Evolutionary conservation across 306 rosid species (phyloP).

Genomic region (Citrullus mucosospermus): DNA sequence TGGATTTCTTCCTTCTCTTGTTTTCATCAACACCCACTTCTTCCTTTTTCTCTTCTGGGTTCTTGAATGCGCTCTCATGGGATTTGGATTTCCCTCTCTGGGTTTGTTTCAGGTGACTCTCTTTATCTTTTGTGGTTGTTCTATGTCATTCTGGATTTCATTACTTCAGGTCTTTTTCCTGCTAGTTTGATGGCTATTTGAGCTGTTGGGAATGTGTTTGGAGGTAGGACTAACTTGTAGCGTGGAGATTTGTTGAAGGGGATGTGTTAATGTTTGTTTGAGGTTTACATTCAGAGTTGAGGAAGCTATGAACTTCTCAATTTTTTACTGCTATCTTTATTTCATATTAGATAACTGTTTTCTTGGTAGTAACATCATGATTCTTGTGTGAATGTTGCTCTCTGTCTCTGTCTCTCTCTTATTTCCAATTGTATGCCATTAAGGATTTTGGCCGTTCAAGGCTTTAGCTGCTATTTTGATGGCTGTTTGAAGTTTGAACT

Average conservation of each 20-base stretch:
- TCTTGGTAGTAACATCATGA: background rate
- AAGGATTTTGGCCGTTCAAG: background rate
- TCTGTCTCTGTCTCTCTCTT: background rate
- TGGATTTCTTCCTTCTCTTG: background rate
- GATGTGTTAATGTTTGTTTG: too few species aligned
- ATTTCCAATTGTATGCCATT: background rate
- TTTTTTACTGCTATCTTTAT: background rate
- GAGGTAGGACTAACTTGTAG: too few species aligned
- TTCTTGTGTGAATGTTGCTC: background rate
- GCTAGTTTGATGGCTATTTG: background rate
- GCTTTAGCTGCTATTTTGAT: background rate
- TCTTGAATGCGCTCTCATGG: background rate
- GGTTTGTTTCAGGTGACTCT: background rate
- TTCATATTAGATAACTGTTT: background rate
- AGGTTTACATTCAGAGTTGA: too few species aligned
- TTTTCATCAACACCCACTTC: conserved; percentile 14
- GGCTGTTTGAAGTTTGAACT: background rate
- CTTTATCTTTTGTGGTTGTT: background rate
- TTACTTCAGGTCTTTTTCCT: background rate
- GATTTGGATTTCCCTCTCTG: background rate
- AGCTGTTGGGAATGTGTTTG: background rate
- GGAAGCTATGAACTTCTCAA: background rate
- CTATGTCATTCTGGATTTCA: background rate
- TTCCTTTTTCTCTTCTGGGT: too few species aligned
- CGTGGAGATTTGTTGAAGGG: too few species aligned